phyloP scores from a whole-genome alignment of 441 rosid species.

The Jatropha multifida region DNA sequence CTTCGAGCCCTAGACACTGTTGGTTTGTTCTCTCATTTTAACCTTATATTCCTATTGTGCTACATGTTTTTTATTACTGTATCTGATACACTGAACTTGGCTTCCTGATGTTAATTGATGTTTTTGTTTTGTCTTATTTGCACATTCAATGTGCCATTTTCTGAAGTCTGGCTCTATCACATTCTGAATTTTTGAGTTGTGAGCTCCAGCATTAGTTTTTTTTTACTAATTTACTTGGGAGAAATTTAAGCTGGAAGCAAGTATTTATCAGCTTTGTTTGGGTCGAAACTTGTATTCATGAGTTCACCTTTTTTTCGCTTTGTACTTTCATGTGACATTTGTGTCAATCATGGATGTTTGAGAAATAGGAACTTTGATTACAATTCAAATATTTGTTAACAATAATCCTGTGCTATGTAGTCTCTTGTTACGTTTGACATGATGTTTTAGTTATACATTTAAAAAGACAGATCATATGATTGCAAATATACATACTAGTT shows the following conservation, averaged over 20 bases:
- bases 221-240: neutral
- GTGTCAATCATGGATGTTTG: neutral
- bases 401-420: neutral
- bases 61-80: neutral
- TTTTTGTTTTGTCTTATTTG: neutral
- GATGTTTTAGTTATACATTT: neutral
- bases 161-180: neutral
- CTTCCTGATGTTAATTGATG: neutral
- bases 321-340: neutral
- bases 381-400: neutral
- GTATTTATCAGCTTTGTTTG: neutral
- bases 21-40: constrained; percentile 58
- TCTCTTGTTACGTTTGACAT: neutral
- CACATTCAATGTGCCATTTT: neutral
- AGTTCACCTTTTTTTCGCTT: neutral
- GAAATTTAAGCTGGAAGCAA: neutral
- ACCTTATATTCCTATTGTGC: constrained; percentile 4
- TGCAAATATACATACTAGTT: neutral
- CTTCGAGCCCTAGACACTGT: constrained; percentile 98
- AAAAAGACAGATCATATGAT: neutral
- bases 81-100: neutral
- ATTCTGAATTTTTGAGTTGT: neutral
- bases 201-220: neutral
- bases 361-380: neutral
- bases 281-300: neutral